Base-by-base conservation (phyloP, 352 stramenopile genomes). In the Aphanomyces euteiches region DNA sequence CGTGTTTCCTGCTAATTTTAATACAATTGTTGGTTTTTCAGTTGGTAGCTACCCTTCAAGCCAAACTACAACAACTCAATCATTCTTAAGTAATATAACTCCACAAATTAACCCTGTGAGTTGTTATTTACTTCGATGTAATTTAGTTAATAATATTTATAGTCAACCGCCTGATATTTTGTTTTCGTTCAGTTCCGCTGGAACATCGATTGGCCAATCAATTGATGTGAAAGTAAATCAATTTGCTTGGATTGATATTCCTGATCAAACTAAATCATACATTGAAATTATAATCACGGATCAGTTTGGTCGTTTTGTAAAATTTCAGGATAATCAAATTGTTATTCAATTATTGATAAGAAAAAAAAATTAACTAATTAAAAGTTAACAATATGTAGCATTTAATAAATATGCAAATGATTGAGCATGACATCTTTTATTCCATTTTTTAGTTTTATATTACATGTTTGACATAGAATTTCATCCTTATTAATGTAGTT, bases 141-240 rank as follows among this genome's bases (percentile, higher is more conserved):
- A 50, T n/a, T n/a, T 50, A n/a, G 43, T 50, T n/a, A 50, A 50
- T 12, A 50, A 50, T 50, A 50, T n/a, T 50, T 50, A n/a, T n/a
- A n/a, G 10, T n/a, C 10, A n/a, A n/a, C 43, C 43, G 17, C 43
- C 43, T n/a, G 43, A 50, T 50, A n/a, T 50, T 50, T n/a, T 50
- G 17, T n/a, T n/a, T n/a, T 50, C 43, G 43, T 50, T 50, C 43
- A 50, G 10, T n/a, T n/a, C 43, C 10, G 10, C 10, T n/a, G 43
- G 43, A 50, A 50, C 43, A 2, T n/a, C 43, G 43, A 50, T 50
- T 50, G 43, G 43, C 43, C 43, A 50, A 50, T n/a, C 10, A 12
- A n/a, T 50, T n/a, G 10, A n/a, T n/a, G 43, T 50, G 10, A 50
- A n/a, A 12, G 10, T n/a, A 1, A 50, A 50, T 50, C 10, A 50